Base-by-base conservation (phyloP, 2,329 filamentous ascomycete genomes). In the Parastagonospora nodorum region DNA sequence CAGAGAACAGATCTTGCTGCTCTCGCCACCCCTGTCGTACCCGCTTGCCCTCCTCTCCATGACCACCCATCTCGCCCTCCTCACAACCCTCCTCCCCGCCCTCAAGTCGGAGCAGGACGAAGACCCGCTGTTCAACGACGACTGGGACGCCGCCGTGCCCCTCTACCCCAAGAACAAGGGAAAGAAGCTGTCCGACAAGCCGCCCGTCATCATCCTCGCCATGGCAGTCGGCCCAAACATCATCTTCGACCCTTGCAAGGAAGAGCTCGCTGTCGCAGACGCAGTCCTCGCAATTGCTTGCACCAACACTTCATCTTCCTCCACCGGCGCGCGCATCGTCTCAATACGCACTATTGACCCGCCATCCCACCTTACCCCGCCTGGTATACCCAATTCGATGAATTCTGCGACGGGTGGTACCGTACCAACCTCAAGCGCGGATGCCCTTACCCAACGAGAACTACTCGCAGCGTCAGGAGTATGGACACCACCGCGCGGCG, bases 71-170 rank as follows among this genome's bases (percentile, higher is more conserved):
- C 87, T 99, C 53, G 94, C 94, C 2, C 88, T 99, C 40, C 86
- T 97, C 55, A 87, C 90, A 28, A 93, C 94, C 6, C 87, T 89
- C 57, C 81, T 97, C 2, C 94, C 94, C 7, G 84, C 86, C 24
- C 81, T 97, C 44, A 90, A 90, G 71, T 97, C 92, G 1, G 89
- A 96, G 73, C 84, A 85, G 50, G 93, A 97, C 75, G 94, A 99
- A 77, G 94, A 99, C 64, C 94, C 94, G 10, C 87, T 97, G 70
- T 99, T 99, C 75, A 89, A 97, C 77, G 94, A 99, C 76, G 94
- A 99, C 77, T 99, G 94, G 94, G 90, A 89, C 58, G 89, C 88
- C 12, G 87, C 92, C 1, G 82, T 85, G 14, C 87, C 86, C 50
- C 78, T 99, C 28, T 99, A 95, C 76, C 83, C 86, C 1, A 82